A percentile compares a stretch with the other conserved stretches of the same genome.
Evolutionary conservation across 2,329 filamentous ascomycete genomes (phyloP).

Genomic region (Cyclaneusma minus): DNA sequence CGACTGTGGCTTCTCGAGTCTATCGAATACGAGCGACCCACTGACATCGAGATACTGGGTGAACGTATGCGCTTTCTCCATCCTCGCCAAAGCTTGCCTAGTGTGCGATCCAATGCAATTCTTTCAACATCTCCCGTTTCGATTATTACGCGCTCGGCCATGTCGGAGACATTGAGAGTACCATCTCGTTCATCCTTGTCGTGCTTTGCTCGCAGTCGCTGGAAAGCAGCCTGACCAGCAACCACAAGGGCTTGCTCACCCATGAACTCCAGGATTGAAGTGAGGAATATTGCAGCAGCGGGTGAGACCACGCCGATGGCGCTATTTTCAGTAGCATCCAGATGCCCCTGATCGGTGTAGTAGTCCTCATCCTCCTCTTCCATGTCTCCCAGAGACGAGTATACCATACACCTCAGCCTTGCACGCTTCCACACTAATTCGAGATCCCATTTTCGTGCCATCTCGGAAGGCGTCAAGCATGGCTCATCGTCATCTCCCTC

Average conservation of each 20-base stretch:
- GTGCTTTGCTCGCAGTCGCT: slow-evolving; percentile 42
- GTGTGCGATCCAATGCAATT: slow-evolving; percentile 72
- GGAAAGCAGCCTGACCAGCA: slow-evolving; percentile 69
- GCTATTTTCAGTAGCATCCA: slow-evolving; percentile 38
- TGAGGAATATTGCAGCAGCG: slow-evolving; percentile 87
- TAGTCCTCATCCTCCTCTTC: slow-evolving; percentile 95
- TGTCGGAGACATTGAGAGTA: slow-evolving; percentile 24
- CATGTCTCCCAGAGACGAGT: slow-evolving; percentile 88
- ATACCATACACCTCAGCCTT: slow-evolving; percentile 90
- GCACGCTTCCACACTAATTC: slow-evolving; percentile 90
- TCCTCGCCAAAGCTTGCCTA: slow-evolving; percentile 82
- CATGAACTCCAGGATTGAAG: slow-evolving; percentile 85
- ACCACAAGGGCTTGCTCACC: slow-evolving; percentile 83
- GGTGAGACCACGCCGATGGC: slow-evolving; percentile 65
- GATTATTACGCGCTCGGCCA: slow-evolving; percentile 58
- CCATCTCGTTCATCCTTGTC: slow-evolving; percentile 43
- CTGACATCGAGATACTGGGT: slow-evolving; percentile 28
- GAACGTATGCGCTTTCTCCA: slow-evolving; percentile 79
- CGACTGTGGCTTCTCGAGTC: slow-evolving; percentile 26
- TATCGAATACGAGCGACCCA: slow-evolving; percentile 30
- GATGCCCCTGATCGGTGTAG: slow-evolving; percentile 66
- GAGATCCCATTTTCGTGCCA: slow-evolving; percentile 66
- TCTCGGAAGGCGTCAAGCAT: too few species aligned
- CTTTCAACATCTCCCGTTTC: slow-evolving; percentile 89
- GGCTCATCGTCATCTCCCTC: slow-evolving; percentile 57